These are phyloP conservation scores for Barnettozyma wickerhamii DNA, from an alignment of 805 yeast species.

Conservation along the genomic window DNA sequence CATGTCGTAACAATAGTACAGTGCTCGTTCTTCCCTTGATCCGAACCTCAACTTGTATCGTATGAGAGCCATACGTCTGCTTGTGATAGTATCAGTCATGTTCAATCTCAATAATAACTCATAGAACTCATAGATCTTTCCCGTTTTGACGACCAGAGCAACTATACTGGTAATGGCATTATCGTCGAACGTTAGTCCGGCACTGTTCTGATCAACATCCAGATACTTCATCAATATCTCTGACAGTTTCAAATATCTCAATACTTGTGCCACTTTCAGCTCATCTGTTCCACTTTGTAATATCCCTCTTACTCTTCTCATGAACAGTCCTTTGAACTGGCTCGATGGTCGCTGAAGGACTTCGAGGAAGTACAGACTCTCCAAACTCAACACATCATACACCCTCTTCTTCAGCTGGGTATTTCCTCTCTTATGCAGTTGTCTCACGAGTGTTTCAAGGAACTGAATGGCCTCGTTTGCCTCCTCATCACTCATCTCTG, in stretches of 20 bases:
- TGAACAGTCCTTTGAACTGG: neutral
- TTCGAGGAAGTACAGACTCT: neutral
- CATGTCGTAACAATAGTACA: conserved; percentile 10
- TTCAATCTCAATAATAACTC: neutral
- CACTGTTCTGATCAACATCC: neutral
- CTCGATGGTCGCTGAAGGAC: neutral
- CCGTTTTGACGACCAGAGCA: neutral
- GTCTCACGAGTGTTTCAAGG: neutral
- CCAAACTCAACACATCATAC: neutral
- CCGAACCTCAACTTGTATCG: conserved; percentile 9
- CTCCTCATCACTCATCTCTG: neutral
- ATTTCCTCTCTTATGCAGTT: neutral
- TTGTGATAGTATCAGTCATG: neutral
- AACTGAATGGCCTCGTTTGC: neutral
- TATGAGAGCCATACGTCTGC: neutral
- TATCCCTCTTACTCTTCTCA: conserved; percentile 2
- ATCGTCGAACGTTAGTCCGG: neutral
- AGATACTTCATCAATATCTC: neutral
- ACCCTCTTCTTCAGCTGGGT: neutral
- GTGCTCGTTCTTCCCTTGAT: neutral
- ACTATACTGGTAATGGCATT: neutral
- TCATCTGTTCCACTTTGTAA: neutral
- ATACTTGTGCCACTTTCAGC: neutral
- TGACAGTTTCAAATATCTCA: neutral
- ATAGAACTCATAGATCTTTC: neutral